Evolutionary conservation across 306 rosid genomes (phyloP).

Genomic region (Astragalus membranaceus): DNA sequence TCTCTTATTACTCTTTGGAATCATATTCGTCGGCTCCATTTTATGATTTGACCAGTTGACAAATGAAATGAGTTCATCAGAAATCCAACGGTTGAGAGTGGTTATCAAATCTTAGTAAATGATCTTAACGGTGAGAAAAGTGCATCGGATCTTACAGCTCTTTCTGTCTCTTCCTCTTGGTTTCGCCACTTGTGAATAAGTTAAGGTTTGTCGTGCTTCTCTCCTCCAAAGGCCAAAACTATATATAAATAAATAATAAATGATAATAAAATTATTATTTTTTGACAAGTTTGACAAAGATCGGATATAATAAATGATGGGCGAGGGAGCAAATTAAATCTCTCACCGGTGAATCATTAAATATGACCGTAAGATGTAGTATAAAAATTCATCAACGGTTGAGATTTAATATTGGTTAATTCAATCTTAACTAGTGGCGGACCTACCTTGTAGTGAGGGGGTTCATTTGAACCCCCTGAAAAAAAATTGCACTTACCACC

Average conservation of each 20-base stretch:
- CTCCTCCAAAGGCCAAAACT: neutral
- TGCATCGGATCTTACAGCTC: neutral
- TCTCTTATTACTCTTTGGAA: conserved; percentile 41
- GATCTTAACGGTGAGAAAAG: conserved; percentile 21
- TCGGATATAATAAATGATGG: too few species aligned
- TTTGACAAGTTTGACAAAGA: too few species aligned
- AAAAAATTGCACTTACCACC: too few species aligned
- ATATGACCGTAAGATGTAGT: too few species aligned
- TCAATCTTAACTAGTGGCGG: too few species aligned
- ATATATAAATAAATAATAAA: too few species aligned
- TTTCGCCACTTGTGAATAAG: conserved; percentile 26
- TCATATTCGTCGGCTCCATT: conserved; percentile 51
- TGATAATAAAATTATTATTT: neutral
- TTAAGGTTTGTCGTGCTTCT: neutral
- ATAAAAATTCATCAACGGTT: too few species aligned
- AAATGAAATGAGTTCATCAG: neutral
- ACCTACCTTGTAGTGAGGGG: too few species aligned
- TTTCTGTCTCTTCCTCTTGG: neutral
- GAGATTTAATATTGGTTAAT: too few species aligned
- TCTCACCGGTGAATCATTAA: too few species aligned
- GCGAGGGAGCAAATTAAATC: too few species aligned
- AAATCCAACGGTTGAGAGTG: conserved; percentile 37
- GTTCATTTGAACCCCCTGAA: too few species aligned
- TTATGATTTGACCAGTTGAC: conserved; percentile 32
- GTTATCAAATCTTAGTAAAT: conserved; percentile 16